Evolutionary conservation across 371 early-diverging fungal species (phyloP).

Genomic region (Conidiobolus incongruus): DNA sequence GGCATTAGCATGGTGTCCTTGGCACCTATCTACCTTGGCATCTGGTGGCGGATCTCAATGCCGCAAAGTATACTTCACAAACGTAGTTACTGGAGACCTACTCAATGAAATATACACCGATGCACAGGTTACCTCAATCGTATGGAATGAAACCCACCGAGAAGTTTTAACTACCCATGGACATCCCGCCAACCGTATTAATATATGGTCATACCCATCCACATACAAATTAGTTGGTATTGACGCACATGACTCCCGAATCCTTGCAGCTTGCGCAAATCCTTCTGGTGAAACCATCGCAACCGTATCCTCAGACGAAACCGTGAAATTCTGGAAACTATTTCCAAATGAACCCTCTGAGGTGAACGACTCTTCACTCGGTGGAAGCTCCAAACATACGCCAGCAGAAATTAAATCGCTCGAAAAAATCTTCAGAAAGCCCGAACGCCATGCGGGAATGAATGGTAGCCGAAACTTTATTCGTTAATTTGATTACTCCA

Average conservation of each 20-base stretch:
- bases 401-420: too few species aligned
- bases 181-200: constrained; percentile 60
- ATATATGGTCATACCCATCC: constrained; percentile 78
- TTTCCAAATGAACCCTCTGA: constrained; percentile 22
- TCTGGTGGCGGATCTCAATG: constrained; percentile 95
- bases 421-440: too few species aligned
- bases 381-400: not conserved
- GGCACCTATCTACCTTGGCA: constrained; percentile 74
- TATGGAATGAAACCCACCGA: constrained; percentile 78
- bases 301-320: constrained; percentile 86
- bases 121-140: constrained; percentile 87
- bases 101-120: constrained; percentile 50
- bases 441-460: too few species aligned
- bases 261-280: constrained; percentile 71
- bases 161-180: constrained; percentile 94
- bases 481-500: too few species aligned
- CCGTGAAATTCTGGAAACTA: constrained; percentile 92
- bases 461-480: too few species aligned
- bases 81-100: constrained; percentile 44
- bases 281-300: constrained; percentile 89
- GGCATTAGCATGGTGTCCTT: constrained; percentile 99
- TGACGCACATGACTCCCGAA: constrained; percentile 70
- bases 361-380: not conserved
- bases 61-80: constrained; percentile 89
- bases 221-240: constrained; percentile 52